These are phyloP conservation scores for Chaetomium globosum DNA, from an alignment of 2,329 filamentous ascomycete genomes.

Conservation along the genomic window DNA sequence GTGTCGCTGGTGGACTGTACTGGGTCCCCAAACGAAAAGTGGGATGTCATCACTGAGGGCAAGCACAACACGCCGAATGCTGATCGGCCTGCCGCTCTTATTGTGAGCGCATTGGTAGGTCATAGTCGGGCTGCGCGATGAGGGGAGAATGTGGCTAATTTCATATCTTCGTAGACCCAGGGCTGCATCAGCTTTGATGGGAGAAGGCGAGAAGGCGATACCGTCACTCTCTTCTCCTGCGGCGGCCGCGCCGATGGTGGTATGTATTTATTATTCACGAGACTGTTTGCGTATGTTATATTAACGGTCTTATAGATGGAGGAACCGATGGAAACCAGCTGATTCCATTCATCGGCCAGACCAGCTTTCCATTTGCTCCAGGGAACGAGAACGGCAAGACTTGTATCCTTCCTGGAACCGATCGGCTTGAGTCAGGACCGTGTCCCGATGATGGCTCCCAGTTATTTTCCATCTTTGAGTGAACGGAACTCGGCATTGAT, in stretches of 20 bases:
- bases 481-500: constrained; percentile 1
- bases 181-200: constrained; percentile 57
- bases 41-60: constrained; percentile 55
- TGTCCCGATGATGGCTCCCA: constrained; percentile 41
- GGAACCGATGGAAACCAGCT: constrained; percentile 53
- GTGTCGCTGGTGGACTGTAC: constrained; percentile 50
- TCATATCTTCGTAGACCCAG: constrained; percentile 36
- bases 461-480: constrained; percentile 40
- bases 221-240: constrained; percentile 55
- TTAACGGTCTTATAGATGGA: constrained; percentile 43
- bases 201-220: constrained; percentile 49
- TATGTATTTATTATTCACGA: constrained; percentile 37
- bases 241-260: constrained; percentile 55
- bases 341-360: constrained; percentile 50
- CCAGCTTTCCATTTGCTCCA: constrained; percentile 51
- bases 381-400: constrained; percentile 48
- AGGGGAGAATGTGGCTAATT: not conserved
- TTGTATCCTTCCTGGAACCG: constrained; percentile 49
- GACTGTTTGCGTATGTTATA: not conserved
- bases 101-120: constrained; percentile 53
- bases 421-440: constrained; percentile 38
- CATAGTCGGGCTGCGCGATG: not conserved
- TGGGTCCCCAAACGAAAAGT: constrained; percentile 52
- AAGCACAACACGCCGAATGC: constrained; percentile 52
- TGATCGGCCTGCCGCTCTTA: constrained; percentile 42